These are phyloP conservation scores for Myriangium duriaei DNA, from an alignment of 2,329 filamentous ascomycete genomes.

Conservation along the genomic window DNA sequence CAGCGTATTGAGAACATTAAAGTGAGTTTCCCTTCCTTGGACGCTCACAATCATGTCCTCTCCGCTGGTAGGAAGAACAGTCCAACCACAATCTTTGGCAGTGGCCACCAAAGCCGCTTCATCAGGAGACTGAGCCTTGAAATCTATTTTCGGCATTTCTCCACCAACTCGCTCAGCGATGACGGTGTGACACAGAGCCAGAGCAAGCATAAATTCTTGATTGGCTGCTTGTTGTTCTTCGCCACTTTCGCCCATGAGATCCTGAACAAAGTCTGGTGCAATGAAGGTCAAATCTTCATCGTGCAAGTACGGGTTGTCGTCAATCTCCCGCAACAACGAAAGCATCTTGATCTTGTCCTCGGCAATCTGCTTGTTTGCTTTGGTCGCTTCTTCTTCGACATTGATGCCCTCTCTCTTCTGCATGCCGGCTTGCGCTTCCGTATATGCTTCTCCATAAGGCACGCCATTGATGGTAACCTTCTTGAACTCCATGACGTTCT, in stretches of 20 bases:
- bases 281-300: conserved; percentile 88
- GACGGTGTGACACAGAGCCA: conserved; percentile 94
- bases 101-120: conserved; percentile 91
- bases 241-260: conserved; percentile 67
- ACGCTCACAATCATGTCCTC: conserved; percentile 79
- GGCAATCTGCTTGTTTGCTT: conserved; percentile 65
- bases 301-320: conserved; percentile 82
- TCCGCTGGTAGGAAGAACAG: conserved; percentile 65
- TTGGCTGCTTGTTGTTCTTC: conserved; percentile 64
- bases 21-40: conserved; percentile 72
- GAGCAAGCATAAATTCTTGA: conserved; percentile 82
- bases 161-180: conserved; percentile 82
- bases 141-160: conserved; percentile 81
- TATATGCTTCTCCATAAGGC: conserved; percentile 93
- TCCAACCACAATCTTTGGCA: conserved; percentile 89
- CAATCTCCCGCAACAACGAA: conserved; percentile 56
- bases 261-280: conserved; percentile 75
- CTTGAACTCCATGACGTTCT: conserved; percentile 98
- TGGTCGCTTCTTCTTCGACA: conserved; percentile 65
- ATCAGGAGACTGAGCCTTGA: conserved; percentile 95
- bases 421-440: conserved; percentile 92
- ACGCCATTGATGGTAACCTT: conserved; percentile 95
- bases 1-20: conserved; percentile 81
- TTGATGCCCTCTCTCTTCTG: conserved; percentile 82
- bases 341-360: conserved; percentile 63